Percentiles rank a stretch among this genome's conserved stretches.
Conservation (phyloP, 495 filamentous ascomycete species). For the Penicillium angulare region DNA sequence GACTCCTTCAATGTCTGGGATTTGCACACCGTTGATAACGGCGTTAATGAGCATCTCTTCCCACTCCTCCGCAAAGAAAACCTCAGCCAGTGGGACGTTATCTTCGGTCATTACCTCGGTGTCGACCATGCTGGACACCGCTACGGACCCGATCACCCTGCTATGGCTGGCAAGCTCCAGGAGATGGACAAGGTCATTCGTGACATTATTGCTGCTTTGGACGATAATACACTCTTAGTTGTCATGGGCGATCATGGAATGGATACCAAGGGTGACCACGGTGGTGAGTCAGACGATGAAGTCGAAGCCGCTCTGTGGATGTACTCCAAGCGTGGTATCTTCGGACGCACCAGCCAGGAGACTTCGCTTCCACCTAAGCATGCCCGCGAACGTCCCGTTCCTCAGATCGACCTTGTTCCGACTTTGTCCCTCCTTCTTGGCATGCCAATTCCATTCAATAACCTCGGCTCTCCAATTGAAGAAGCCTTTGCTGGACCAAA, state of each 20-base stretch:
- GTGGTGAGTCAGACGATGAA: constrained; percentile 93
- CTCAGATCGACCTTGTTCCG: constrained; percentile 94
- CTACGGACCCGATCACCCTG: constrained; percentile 89
- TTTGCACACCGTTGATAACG: constrained; percentile 93
- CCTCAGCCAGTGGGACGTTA: constrained; percentile 77
- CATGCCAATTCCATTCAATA: constrained; percentile 94
- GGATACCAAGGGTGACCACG: constrained; percentile 96
- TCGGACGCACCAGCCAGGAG: constrained; percentile 69
- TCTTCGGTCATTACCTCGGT: constrained; percentile 90
- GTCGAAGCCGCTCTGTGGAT: constrained; percentile 96
- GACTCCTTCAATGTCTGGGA: constrained; percentile 99
- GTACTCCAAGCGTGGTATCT: constrained; percentile 83
- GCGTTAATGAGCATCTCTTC: constrained; percentile 89
- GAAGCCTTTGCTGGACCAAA: constrained; percentile 79
- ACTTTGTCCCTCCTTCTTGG: constrained; percentile 85
- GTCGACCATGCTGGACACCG: constrained; percentile 97
- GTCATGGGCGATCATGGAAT: constrained; percentile 99
- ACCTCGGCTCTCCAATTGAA: constrained; percentile 90
- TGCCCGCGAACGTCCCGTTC: constrained; percentile 77
- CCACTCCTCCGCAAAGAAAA: constrained; percentile 68
- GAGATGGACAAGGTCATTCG: constrained; percentile 87
- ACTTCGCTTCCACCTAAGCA: constrained; percentile 63
- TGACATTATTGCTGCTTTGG: constrained; percentile 66
- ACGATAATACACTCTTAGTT: constrained; percentile 83
- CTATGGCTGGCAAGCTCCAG: constrained; percentile 84